Base-by-base conservation (phyloP, 192 early-diverging fungal species). In the Entophlyctis helioformis region DNA sequence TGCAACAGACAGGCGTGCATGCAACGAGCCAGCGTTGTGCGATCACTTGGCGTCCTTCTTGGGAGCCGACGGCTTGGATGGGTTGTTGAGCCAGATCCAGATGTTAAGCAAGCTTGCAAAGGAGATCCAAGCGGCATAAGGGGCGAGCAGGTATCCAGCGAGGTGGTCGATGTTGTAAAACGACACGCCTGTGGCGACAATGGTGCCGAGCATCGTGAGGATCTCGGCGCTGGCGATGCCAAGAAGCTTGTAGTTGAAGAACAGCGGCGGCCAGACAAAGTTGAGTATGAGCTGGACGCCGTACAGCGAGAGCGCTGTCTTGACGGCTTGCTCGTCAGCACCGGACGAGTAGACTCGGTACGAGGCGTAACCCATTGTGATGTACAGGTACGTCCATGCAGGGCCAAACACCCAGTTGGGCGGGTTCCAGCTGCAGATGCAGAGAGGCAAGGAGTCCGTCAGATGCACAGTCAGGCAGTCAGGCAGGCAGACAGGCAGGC, bases 91-190 rank as follows among this genome's bases (percentile, higher is more conserved):
- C 43, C 45, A 54, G 16, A 54, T 35, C 9, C 27, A 54, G 12
- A 37, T 22, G 6, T 34, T 48, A 3, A 56, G 16, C 18, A 21
- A 22, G 11, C 19, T 24, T 21, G 54, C 54, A 28, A 48, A 56
- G 6, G 46, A 35, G 15, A 56, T 23, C 56, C 56, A 58, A 2
- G 39, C 36, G 18, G 21, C 25, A 31, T 58, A 58, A 42, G 56
- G 56, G 3, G 39, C 44, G 35, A 58, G 19, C 27, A 58, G 38
- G 42, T 43, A 58, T 0, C 49, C 56, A 15, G 56, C 56, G n/a
- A 32, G 16, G 18, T 19, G 19, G 24, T 58, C 56, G 12, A 45
- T 31, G 38, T 40, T 43, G 34, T 9, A 33, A 33, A 58, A 58
- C 39, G 44, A 42, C 2, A 35, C 29, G 10, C 34, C 29, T 5